These are phyloP conservation scores for Liriodendron chinense DNA, from an alignment of 164 flowering plant species.

Conservation along the genomic window DNA sequence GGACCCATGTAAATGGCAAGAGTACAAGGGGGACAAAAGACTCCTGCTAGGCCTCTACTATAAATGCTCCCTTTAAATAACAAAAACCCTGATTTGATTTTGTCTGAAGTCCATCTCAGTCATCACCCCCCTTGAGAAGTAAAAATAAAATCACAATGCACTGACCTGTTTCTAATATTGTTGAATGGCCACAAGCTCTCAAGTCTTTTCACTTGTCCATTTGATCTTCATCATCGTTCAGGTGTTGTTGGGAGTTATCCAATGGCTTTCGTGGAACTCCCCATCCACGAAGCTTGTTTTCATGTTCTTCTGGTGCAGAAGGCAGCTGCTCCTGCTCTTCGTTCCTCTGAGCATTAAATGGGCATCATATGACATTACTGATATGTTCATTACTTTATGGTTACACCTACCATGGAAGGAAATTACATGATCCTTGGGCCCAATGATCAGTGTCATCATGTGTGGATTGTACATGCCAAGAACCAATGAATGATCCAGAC, in stretches of 20 bases:
- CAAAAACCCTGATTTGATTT: background rate
- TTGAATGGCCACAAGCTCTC: background rate
- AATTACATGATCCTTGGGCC: no score
- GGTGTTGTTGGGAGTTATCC: slow-evolving; percentile 30
- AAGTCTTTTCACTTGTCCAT: slow-evolving; percentile 19
- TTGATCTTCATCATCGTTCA: slow-evolving; percentile 32
- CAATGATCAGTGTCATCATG: no score
- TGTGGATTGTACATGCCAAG: no score
- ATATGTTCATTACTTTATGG: no score
- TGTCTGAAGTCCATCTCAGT: background rate
- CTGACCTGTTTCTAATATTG: background rate
- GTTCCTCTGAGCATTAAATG: slow-evolving; percentile 19
- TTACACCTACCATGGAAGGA: no score
- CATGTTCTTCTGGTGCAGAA: slow-evolving; percentile 35
- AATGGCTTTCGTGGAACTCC: slow-evolving; percentile 27
- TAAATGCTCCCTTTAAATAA: background rate
- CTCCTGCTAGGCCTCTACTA: background rate
- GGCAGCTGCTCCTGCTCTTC: slow-evolving; percentile 35
- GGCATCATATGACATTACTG: no score
- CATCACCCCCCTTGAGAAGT: background rate
- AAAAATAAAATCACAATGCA: background rate
- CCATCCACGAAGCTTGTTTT: slow-evolving; percentile 42
- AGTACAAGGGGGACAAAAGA: background rate
- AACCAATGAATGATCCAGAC: no score
- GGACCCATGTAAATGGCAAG: background rate